Evolutionary conservation across 1,139 yeast species (phyloP).

Genomic region (Pichia inconspicua): DNA sequence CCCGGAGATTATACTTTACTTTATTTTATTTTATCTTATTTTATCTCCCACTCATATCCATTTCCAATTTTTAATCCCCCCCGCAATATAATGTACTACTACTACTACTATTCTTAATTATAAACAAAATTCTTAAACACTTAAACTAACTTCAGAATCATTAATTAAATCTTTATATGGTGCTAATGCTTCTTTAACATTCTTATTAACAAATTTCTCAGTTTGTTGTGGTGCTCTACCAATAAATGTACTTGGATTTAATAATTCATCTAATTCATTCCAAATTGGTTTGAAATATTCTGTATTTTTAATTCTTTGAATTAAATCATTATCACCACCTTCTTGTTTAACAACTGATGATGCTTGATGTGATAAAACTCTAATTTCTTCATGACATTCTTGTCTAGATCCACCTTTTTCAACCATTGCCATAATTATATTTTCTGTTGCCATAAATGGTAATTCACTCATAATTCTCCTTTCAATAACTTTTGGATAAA

Average conservation of each 20-base stretch:
- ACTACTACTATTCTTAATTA: too few relatives aligned
- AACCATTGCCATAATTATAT: conserved; percentile 98
- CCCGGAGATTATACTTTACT: neutral
- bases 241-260: conserved; percentile 90
- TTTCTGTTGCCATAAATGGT: conserved; percentile 99
- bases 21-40: too few relatives aligned
- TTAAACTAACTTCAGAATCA: conserved; percentile 53
- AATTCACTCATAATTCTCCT: conserved; percentile 91
- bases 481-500: conserved; percentile 96
- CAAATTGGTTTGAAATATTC: conserved; percentile 86
- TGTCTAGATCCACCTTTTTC: conserved; percentile 97
- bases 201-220: conserved; percentile 78
- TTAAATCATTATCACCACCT: conserved; percentile 97
- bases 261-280: conserved; percentile 66
- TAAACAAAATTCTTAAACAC: conserved; percentile 32
- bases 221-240: conserved; percentile 99
- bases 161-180: conserved; percentile 58
- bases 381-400: conserved; percentile 95
- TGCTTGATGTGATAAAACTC: conserved; percentile 96
- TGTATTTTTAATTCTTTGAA: conserved; percentile 76
- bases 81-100: too few relatives aligned
- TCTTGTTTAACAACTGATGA: conserved; percentile 95
- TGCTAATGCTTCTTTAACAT: conserved; percentile 75
- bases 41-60: too few relatives aligned
- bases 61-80: too few relatives aligned